Evolutionary conservation across 2,329 filamentous ascomycete species (phyloP).

Genomic region (Dactylellina sp.): DNA sequence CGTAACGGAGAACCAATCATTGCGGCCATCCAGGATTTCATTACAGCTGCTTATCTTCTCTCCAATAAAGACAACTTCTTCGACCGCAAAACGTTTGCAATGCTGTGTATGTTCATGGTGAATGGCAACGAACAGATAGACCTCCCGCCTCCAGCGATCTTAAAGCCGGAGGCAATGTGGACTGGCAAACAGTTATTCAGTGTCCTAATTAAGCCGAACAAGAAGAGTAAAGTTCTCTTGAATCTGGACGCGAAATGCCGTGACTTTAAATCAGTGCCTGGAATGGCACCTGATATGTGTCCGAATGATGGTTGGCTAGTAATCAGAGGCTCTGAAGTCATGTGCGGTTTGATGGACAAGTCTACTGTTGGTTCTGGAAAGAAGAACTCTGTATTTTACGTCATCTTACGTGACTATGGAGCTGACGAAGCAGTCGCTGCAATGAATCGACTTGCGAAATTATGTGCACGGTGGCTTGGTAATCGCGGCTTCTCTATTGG

Average conservation of each 20-base stretch:
- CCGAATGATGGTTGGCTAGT: conserved; percentile 91
- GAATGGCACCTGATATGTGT: conserved; percentile 76
- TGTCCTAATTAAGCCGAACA: conserved; percentile 89
- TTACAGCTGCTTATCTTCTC: conserved; percentile 90
- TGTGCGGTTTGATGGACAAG: conserved; percentile 99
- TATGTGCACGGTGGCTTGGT: conserved; percentile 87
- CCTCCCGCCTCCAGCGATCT: conserved; percentile 84
- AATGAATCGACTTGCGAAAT: conserved; percentile 92
- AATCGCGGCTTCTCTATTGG: conserved; percentile 97
- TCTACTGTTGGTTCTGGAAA: conserved; percentile 96
- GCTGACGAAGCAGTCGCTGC: conserved; percentile 86
- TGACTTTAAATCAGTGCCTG: conserved; percentile 76
- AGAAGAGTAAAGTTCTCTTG: conserved; percentile 81
- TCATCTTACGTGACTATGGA: conserved; percentile 94
- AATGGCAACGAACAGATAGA: conserved; percentile 81
- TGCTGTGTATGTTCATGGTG: conserved; percentile 94
- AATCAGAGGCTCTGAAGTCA: conserved; percentile 94
- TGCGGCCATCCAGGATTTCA: conserved; percentile 99
- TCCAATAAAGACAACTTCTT: conserved; percentile 95
- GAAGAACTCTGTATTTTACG: conserved; percentile 97
- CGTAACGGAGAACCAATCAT: conserved; percentile 99
- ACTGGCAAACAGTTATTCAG: conserved; percentile 98
- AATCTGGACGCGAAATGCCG: conserved; percentile 94
- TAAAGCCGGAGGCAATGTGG: conserved; percentile 89
- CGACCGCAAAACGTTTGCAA: conserved; percentile 86